Base-by-base conservation (phyloP, 2,329 filamentous ascomycete genomes). In the Aureobasidium sp. region DNA sequence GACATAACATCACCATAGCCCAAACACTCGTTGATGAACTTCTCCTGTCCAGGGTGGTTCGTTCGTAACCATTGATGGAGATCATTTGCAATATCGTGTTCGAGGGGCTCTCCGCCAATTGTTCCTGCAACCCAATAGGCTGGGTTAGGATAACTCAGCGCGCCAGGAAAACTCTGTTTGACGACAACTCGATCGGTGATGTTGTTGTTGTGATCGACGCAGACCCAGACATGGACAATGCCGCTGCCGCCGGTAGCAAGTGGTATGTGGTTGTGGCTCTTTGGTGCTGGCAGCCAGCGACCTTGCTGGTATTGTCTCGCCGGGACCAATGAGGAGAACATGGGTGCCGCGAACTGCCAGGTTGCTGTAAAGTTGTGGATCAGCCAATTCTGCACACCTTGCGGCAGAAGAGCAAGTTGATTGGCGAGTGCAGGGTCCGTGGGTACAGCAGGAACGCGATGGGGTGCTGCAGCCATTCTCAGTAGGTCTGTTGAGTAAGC, bases 151-250 rank as follows among this genome's bases (percentile, higher is more conserved):
- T 44, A 56, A 2, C 8, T 5, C 1, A 4, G 8, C 5, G 14
- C 9, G 1, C 53, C 53, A 22, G 53, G 53, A 39, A 56, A 6
- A 7, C 17, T 19, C 15, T 56, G 39, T 27, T 56, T 56, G 37
- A 56, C 53, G 53, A 56, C 53, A 11, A 56, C 53, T 2, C 53
- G 53, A 17, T 56, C 53, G 19, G 44, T 24, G 27, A 56, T 56
- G 3, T 44, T 56, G 24, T 44, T 24, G n/a, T 42, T 31, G 5
- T 29, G 7, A 17, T 45, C 53, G 27, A 56, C 17, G 14, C 53
- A 45, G 12, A 56, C 39, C 53, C 53, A 56, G 6, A 45, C 37
- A 15, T 56, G 53, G 1, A 56, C 27, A 29, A 56, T 56, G 5
- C 53, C 53, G 29, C 39, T 45, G n/a, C n/a, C 27, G 44, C 53